Evolutionary conservation across 495 filamentous ascomycete genomes (phyloP).

Genomic region (Xylaria longipes): DNA sequence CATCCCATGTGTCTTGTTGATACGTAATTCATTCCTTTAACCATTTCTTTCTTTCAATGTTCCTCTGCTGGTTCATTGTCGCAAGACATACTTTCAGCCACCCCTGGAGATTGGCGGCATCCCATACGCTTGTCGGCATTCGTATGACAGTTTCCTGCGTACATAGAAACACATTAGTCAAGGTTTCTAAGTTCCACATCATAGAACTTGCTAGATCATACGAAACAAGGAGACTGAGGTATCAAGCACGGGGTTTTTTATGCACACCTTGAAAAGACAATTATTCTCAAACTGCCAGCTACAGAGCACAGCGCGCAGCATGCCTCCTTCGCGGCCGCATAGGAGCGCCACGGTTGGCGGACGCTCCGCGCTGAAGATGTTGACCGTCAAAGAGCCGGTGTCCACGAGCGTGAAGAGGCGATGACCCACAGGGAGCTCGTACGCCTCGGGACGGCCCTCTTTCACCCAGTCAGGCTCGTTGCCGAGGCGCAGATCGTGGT

Average conservation of each 20-base stretch:
- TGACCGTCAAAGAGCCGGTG: conserved; percentile 39
- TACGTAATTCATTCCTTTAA: neutral
- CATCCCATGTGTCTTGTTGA: neutral
- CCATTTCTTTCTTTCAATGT: neutral
- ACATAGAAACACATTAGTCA: too few relatives aligned
- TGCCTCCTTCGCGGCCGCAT: conserved; percentile 40
- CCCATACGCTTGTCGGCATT: conserved; percentile 27
- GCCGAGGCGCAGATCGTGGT: conserved; percentile 46
- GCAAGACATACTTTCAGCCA: conserved; percentile 7
- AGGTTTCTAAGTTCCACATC: too few relatives aligned
- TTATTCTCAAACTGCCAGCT: conserved; percentile 34
- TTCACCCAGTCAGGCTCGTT: conserved; percentile 44
- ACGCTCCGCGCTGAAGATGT: conserved; percentile 34
- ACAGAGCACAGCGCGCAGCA: conserved; percentile 39
- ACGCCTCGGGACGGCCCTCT: conserved; percentile 45
- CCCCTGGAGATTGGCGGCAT: neutral
- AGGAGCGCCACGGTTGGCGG: conserved; percentile 36
- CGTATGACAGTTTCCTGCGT: conserved; percentile 42
- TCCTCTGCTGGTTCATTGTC: conserved; percentile 4
- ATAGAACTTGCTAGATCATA: too few relatives aligned
- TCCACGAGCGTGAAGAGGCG: conserved; percentile 37
- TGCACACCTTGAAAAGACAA: conserved; percentile 34
- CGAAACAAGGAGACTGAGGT: too few relatives aligned
- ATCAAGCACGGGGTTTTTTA: too few relatives aligned
- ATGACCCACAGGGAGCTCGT: conserved; percentile 50